phyloP scores from a whole-genome alignment of 495 filamentous ascomycete genomes.

The Daldinia concentrica region DNA sequence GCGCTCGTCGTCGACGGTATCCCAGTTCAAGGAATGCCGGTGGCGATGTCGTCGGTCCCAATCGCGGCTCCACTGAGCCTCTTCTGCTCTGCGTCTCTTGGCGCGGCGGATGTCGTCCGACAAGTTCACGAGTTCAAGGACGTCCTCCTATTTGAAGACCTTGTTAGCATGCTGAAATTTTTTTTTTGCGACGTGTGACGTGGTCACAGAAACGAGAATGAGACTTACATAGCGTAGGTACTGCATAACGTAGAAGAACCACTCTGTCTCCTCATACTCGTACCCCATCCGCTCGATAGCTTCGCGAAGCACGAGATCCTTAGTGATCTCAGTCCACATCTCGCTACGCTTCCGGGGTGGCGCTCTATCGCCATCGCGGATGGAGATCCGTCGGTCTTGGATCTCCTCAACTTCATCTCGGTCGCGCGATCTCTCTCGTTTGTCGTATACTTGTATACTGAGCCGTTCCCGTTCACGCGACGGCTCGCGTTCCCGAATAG shows the following conservation, averaged over 20 bases:
- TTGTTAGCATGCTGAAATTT: slow-evolving; percentile 41
- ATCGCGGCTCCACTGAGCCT: slow-evolving; percentile 83
- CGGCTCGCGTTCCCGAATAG: slow-evolving; percentile 39
- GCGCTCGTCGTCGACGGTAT: slow-evolving; percentile 63
- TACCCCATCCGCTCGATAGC: slow-evolving; percentile 87
- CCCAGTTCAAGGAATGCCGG: slow-evolving; percentile 46
- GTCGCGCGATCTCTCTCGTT: slow-evolving; percentile 46
- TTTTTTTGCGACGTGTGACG: not conserved
- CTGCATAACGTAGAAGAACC: slow-evolving; percentile 91
- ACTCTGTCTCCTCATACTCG: slow-evolving; percentile 90
- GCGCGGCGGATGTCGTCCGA: slow-evolving; percentile 83
- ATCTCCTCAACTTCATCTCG: slow-evolving; percentile 58
- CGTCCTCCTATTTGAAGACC: slow-evolving; percentile 73
- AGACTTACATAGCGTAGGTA: slow-evolving; percentile 85
- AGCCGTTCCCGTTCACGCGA: slow-evolving; percentile 51
- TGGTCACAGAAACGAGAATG: not conserved
- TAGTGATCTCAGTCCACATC: slow-evolving; percentile 98
- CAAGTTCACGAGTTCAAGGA: slow-evolving; percentile 80
- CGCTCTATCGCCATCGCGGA: slow-evolving; percentile 42
- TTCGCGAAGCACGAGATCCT: slow-evolving; percentile 87
- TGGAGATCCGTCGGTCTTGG: slow-evolving; percentile 55
- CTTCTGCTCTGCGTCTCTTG: slow-evolving; percentile 77
- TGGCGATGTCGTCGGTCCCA: slow-evolving; percentile 69
- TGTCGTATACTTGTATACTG: slow-evolving; percentile 57
- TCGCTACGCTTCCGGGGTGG: slow-evolving; percentile 63